A percentile compares a stretch with the other conserved stretches of the same genome.
phyloP scores from a whole-genome alignment of 2,329 filamentous ascomycete genomes.

The Ceratocystis ficicola region DNA sequence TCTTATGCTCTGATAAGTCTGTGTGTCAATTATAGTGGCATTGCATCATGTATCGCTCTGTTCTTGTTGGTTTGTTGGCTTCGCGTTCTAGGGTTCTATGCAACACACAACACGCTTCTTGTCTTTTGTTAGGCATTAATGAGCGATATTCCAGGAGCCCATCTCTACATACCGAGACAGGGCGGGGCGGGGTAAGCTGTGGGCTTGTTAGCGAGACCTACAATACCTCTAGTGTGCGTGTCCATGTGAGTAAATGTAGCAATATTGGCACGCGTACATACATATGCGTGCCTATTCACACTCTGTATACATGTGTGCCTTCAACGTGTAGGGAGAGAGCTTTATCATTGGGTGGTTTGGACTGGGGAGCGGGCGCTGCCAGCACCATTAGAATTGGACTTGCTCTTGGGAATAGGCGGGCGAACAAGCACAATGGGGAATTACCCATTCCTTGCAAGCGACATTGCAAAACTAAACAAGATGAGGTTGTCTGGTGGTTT shows the following conservation, averaged over 20 bases:
- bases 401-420: not conserved
- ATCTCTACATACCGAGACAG: not conserved
- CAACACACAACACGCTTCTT: not conserved
- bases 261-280: not conserved
- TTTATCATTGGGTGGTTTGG: no score
- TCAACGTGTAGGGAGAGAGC: no score
- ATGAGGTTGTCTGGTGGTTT: not conserved
- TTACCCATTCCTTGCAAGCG: not conserved
- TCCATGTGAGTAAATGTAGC: not conserved
- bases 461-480: not conserved
- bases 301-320: not conserved
- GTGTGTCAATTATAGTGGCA: conserved; percentile 2
- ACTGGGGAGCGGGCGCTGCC: not conserved
- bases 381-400: not conserved
- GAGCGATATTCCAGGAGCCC: not conserved
- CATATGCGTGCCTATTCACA: not conserved
- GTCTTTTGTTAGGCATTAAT: not conserved
- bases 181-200: not conserved
- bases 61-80: not conserved
- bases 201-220: not conserved
- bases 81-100: no score
- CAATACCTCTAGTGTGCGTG: not conserved
- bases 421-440: not conserved
- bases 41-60: not conserved
- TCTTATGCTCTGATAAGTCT: not conserved